Conservation (phyloP, 2,329 filamentous ascomycete species). For the Penicillium thymicola region DNA sequence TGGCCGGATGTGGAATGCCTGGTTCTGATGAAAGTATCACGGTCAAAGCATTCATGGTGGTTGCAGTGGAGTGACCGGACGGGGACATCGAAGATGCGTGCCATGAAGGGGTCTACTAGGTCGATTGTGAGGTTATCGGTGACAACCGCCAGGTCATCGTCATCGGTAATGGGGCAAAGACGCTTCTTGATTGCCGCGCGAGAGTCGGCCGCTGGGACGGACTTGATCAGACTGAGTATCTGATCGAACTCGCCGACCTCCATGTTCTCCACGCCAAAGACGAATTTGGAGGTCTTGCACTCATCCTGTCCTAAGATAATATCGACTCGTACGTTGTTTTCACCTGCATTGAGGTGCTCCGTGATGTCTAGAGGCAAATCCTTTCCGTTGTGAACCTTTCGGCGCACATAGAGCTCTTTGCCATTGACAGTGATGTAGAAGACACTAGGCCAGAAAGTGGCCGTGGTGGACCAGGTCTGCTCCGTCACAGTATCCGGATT, state of each 20-base stretch:
- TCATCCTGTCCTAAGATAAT: constrained; percentile 42
- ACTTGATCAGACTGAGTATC: constrained; percentile 40
- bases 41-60: constrained; percentile 87
- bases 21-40: constrained; percentile 73
- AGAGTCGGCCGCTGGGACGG: constrained; percentile 50
- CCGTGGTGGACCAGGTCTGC: constrained; percentile 59
- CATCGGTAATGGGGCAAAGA: constrained; percentile 40
- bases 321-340: constrained; percentile 60
- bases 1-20: constrained; percentile 51
- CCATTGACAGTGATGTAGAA: constrained; percentile 69
- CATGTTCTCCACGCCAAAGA: constrained; percentile 68
- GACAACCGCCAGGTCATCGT: constrained; percentile 63
- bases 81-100: constrained; percentile 64
- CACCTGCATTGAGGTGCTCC: constrained; percentile 52
- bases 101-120: constrained; percentile 65
- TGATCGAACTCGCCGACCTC: constrained; percentile 48
- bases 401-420: constrained; percentile 55
- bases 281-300: constrained; percentile 44
- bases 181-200: constrained; percentile 56
- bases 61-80: constrained; percentile 67
- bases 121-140: constrained; percentile 59
- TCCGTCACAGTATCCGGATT: constrained; percentile 21
- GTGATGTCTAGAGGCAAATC: constrained; percentile 77
- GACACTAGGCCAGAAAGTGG: constrained; percentile 68
- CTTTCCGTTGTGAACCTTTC: constrained; percentile 69